Evolutionary conservation across 495 filamentous ascomycete genomes (phyloP), one percentile per base, ranked within the genome.

Genomic region (Penicillium canescens): DNA sequence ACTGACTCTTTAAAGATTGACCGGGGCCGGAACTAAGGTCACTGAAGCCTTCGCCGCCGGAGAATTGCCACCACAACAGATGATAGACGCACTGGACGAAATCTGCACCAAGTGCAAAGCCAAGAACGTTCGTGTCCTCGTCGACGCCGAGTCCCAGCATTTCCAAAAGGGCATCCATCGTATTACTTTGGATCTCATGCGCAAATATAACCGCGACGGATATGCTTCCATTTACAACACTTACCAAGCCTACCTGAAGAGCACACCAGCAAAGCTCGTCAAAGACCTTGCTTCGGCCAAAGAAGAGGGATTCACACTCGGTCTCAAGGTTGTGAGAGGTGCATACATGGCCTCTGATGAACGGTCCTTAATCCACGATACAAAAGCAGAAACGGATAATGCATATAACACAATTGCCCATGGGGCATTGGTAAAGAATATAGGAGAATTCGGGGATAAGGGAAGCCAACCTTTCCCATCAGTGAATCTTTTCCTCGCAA

Each of bases 271-370:
- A 2, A 80, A 78, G 0, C 71, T 97, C 0, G 76, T 79, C 7
- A 58, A 58, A 4, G 88, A 96, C 60, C 78, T 96, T 2, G 69
- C 74, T 1, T 56, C 63, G 2, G 90, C 92, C 1, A 56, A 73
- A 12, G 55, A 80, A 39, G 85, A 90, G 39, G 82, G 80, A 0
- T 94, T 88, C 56, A 87, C 84, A 0, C 73, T 96, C 3, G 92
- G 92, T 8, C 78, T 93, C 9, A 97, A 97, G 67, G 78, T 97
- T 0, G 92, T 97, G 3, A 80, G 92, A 14, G 92, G 92, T 12
- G 92, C 92, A 2, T 97, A 96, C 66, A 76, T 97, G 10, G 80
- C 78, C n/a, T 78, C 79, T 3, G 92, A 96, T 65, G 84, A 90
- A 0, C 71, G 89, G 2, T 71, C 86, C 18, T 70, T 90, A 20